These are phyloP conservation scores for Sporothrix brasiliensis DNA, from an alignment of 2,329 filamentous ascomycete species.

Conservation along the genomic window DNA sequence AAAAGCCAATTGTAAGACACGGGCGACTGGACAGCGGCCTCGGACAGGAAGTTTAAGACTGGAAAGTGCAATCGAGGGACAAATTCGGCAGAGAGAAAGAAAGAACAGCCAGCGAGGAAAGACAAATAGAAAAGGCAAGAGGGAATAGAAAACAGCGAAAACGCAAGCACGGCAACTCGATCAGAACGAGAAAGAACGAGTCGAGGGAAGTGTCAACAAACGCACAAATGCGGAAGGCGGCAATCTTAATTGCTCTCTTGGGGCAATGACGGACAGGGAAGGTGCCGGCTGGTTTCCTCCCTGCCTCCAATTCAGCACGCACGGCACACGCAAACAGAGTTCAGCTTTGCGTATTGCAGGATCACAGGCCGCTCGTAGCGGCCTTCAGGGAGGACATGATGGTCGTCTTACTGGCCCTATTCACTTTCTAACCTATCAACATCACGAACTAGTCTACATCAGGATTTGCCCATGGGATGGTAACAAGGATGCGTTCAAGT, in stretches of 20 bases:
- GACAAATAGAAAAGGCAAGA: neutral
- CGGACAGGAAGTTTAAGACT: constrained; percentile 8
- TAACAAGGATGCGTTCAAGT: constrained; percentile 3
- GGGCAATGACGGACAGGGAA: constrained; percentile 4
- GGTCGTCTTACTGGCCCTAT: neutral
- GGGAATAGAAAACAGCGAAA: neutral
- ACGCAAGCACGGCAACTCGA: neutral
- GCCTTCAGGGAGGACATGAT: neutral
- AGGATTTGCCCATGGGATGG: neutral
- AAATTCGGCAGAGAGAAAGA: neutral
- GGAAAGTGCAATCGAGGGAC: neutral
- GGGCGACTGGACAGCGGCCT: neutral
- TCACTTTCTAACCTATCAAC: constrained; percentile 1
- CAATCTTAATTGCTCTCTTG: constrained; percentile 11
- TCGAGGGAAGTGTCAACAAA: constrained; percentile 20
- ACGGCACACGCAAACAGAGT: neutral
- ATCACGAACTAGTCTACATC: neutral
- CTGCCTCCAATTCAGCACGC: neutral
- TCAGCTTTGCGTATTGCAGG: neutral
- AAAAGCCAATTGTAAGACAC: constrained; percentile 7
- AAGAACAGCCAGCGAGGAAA: neutral
- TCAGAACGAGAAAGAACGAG: constrained; percentile 14
- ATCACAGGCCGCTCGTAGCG: constrained; percentile 7
- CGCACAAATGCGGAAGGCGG: constrained; percentile 23
- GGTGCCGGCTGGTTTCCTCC: neutral